Base-by-base conservation (phyloP, 2,329 filamentous ascomycete species). In the Xylaria sp. region DNA sequence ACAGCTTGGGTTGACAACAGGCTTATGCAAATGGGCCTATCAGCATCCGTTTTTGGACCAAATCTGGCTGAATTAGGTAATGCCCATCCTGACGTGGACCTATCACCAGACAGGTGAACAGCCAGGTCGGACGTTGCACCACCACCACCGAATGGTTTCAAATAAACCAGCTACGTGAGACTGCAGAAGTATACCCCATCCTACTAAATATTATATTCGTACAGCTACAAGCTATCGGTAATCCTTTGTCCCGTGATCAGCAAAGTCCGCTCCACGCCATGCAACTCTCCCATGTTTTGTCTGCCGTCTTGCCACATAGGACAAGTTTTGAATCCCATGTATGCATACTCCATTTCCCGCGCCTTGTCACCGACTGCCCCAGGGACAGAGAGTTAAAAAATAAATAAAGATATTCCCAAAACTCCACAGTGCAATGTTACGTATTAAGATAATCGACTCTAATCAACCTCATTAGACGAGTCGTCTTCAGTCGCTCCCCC, bases 401-500 rank as follows among this genome's bases (percentile, higher is more conserved):
- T 1, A 44, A 46, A 15, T n/a, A 51, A 49, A 23, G 36, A 26
- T 9, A 42, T 20, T 57, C 7, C 53, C 40, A 7, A 65, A 70
- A 62, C 59, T 46, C 62, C 65, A 54, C 6, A 36, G 4, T 2
- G 11, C 13, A 15, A 42, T 63, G 49, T 28, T 46, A 66, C 49
- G 51, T 56, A 64, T 56, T 36, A 63, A 58, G 6, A 63, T 59
- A 46, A 36, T 38, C 26, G 26, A 42, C 49, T 63, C 59, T 68
- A 70, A 59, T 70, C 68, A 38, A 66, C 62, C 44, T 70, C 68
- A 48, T 53, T 66, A 42, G 59, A 38, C 46, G 58, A 65, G 63
- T 70, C 65, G 6, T 71, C 69, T 13, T 68, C 69, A 11, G 42
- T 20, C 23, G 17, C 31, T 11, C 69, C 69, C 1, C 82, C 81